These are phyloP conservation scores for Corynascus novoguineensis DNA, from an alignment of 495 filamentous ascomycete species.

Conservation along the genomic window DNA sequence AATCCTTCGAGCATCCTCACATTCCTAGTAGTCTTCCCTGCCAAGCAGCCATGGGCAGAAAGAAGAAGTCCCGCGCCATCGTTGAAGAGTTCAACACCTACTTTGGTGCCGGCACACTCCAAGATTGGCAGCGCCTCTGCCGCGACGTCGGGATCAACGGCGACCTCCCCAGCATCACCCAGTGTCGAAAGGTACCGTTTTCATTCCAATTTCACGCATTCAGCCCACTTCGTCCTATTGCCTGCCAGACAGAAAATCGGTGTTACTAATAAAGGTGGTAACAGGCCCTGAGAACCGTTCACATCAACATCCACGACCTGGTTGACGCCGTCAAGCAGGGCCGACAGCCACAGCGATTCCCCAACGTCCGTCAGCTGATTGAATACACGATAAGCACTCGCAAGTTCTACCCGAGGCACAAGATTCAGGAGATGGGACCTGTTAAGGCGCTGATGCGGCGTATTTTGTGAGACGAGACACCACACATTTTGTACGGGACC, in stretches of 20 bases:
- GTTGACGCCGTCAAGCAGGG: constrained; percentile 23
- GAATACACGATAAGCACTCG: constrained; percentile 20
- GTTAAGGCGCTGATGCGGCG: constrained; percentile 22
- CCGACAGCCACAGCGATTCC: constrained; percentile 18
- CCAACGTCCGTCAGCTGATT: constrained; percentile 16
- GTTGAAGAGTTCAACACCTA: constrained; percentile 24
- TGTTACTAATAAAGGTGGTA: not conserved
- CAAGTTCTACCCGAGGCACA: constrained; percentile 20
- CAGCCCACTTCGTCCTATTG: not conserved
- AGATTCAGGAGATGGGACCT: constrained; percentile 27
- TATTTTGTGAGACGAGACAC: not conserved
- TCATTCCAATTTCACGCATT: no score
- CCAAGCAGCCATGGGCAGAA: not conserved
- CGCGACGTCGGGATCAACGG: constrained; percentile 28
- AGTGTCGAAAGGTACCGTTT: constrained; percentile 39
- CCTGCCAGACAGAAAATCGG: not conserved
- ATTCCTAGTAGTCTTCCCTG: not conserved
- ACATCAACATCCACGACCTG: constrained; percentile 39
- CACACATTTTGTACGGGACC: not conserved
- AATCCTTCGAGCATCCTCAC: not conserved
- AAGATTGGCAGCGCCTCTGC: constrained; percentile 37
- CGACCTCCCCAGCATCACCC: constrained; percentile 27
- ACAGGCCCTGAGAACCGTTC: constrained; percentile 27
- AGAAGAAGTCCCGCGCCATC: constrained; percentile 6
- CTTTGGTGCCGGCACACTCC: constrained; percentile 29